These are phyloP conservation scores for Uronychia setigera DNA, from an alignment of 73 alveolate species.

Conservation along the genomic window DNA sequence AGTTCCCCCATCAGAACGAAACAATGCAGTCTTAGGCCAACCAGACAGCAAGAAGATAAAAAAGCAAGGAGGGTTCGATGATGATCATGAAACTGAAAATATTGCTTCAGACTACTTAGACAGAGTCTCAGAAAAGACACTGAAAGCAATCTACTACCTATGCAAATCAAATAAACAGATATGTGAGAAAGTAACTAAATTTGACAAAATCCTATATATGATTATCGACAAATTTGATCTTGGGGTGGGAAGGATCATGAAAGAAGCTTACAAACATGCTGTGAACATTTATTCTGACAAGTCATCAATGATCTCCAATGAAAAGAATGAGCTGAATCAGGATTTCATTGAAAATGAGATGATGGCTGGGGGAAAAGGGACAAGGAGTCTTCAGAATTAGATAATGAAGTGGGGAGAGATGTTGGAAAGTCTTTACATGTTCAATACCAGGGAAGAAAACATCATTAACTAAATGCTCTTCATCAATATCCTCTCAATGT, in stretches of 20 bases:
- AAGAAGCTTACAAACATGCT: slow-evolving; percentile 62
- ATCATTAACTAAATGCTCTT: slow-evolving; percentile 35
- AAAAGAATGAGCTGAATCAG: slow-evolving; percentile 31
- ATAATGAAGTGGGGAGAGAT: slow-evolving; percentile 55
- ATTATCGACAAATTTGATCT: slow-evolving; percentile 21
- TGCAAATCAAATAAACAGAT: slow-evolving; percentile 5
- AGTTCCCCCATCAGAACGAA: slow-evolving; percentile 43
- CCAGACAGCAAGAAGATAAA: not conserved
- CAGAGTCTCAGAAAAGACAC: slow-evolving; percentile 7
- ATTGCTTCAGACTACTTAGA: slow-evolving; percentile 55
- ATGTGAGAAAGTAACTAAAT: slow-evolving; percentile 44
- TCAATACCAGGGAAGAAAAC: slow-evolving; percentile 33
- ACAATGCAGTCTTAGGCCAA: slow-evolving; percentile 25
- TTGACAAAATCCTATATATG: slow-evolving; percentile 33
- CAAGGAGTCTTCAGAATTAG: slow-evolving; percentile 17
- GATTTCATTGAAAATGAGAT: slow-evolving; percentile 11
- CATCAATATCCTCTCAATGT: slow-evolving; percentile 23
- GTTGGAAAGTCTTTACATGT: slow-evolving; percentile 39
- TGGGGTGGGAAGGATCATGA: slow-evolving; percentile 25
- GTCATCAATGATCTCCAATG: slow-evolving; percentile 31
- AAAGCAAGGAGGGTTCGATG: slow-evolving; percentile 22
- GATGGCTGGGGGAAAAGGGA: slow-evolving; percentile 18
- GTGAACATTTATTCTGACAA: slow-evolving; percentile 32
- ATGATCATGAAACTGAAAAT: slow-evolving; percentile 40
- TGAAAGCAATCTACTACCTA: slow-evolving; percentile 24